Base-by-base conservation (phyloP, 169 alveolate genomes). In the Plasmodium vinckei region DNA sequence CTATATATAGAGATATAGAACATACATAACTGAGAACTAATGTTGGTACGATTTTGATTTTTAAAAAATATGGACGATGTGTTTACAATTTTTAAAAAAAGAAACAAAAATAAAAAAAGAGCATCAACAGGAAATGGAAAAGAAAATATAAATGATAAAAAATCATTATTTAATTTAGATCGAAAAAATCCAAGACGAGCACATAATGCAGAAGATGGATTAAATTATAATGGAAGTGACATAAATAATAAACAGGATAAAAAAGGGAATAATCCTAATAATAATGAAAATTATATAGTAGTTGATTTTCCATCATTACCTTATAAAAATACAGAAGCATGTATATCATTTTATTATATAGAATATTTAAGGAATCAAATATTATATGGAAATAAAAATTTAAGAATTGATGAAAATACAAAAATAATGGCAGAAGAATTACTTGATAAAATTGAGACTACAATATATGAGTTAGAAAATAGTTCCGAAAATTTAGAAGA, bases 241-340 rank as follows among this genome's bases (percentile, higher is more conserved):
- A 42, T 9, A 49, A 46, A 59, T 39, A 0, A 47, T 44, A 33
- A 15, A 60, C 25, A 39, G 13, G 72, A 86, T 9, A 53, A 64
- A 44, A 1, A 5, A 3, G 42, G 42, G 42, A 33, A 4, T 33
- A 70, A 12, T 23, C 39, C 6, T 53, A 54, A 60, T 69, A 86
- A 86, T 63, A 69, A 44, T 5, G 87, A 86, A 57, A 86, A 86
- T 86, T 39, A 56, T 12, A 54, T 86, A 17, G 49, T 46, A 15
- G 87, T 60, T 46, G 91, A 86, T 4, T 86, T 86, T 59, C 91
- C 91, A 25, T 63, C 91, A 5, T 70, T 86, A 44, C 91, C 91
- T 23, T 69, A 44, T 44, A 86, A 86, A 69, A 86, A 86, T 49
- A 51, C 82, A 51, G 91, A 86, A 70, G 53, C 46, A 57, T 86